These are phyloP conservation scores for Amanita rubescens DNA, from an alignment of 768 basidiomycete genomes.

Conservation along the genomic window DNA sequence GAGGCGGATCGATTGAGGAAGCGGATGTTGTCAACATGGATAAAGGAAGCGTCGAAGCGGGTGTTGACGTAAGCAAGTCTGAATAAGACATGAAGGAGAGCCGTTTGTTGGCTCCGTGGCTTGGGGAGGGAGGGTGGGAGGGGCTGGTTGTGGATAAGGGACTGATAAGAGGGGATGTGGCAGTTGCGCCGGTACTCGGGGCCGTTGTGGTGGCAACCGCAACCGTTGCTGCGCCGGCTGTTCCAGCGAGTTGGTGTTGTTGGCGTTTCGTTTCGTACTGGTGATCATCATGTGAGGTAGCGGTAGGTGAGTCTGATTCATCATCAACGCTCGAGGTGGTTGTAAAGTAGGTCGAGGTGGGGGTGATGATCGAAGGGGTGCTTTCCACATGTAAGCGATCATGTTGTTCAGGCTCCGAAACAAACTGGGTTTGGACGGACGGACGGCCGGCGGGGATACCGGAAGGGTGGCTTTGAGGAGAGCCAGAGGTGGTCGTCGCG, in stretches of 20 bases:
- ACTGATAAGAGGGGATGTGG: slow-evolving; percentile 2
- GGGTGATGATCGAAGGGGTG: slow-evolving; percentile 32
- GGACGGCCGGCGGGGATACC: not conserved
- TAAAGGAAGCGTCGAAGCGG: slow-evolving; percentile 63
- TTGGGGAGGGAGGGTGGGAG: slow-evolving; percentile 33
- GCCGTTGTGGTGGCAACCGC: slow-evolving; percentile 8
- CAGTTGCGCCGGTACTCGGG: slow-evolving; percentile 13
- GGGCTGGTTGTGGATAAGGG: slow-evolving; percentile 2
- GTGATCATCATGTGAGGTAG: slow-evolving; percentile 2
- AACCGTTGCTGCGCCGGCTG: no score
- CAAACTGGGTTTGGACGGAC: not conserved
- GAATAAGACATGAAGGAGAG: slow-evolving; percentile 87
- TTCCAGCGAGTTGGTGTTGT: no score
- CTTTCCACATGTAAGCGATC: slow-evolving; percentile 5
- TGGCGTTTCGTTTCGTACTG: not conserved
- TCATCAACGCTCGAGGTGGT: slow-evolving; percentile 11
- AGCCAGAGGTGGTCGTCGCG: not conserved
- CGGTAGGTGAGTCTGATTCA: not conserved
- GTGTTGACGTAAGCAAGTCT: slow-evolving; percentile 75
- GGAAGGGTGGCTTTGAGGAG: not conserved
- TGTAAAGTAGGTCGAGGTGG: slow-evolving; percentile 44
- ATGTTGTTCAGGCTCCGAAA: not conserved
- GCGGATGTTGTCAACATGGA: slow-evolving; percentile 64
- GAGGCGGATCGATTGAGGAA: slow-evolving; percentile 50
- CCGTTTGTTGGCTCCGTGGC: slow-evolving; percentile 48